Percentiles rank a stretch among this genome's conserved stretches.
Evolutionary conservation across 2,329 filamentous ascomycete species (phyloP).

Genomic region (Whalleya microplaca): DNA sequence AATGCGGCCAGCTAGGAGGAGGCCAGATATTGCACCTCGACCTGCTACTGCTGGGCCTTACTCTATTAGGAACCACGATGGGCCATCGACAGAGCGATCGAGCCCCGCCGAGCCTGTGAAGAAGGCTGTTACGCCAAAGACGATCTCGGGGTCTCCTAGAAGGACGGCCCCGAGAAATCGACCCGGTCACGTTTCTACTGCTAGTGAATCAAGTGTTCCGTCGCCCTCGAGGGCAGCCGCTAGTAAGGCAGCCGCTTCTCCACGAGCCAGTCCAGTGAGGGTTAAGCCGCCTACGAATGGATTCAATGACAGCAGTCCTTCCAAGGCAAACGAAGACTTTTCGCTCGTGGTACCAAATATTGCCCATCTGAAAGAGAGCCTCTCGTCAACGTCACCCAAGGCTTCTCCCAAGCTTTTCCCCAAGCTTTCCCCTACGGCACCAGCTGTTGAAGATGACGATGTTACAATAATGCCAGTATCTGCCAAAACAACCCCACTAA

Average conservation of each 20-base stretch:
- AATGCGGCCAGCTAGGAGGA: constrained; percentile 62
- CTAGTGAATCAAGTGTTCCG: constrained; percentile 54
- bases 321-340: constrained; percentile 56
- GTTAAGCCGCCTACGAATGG: constrained; percentile 36
- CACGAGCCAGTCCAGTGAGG: constrained; percentile 47
- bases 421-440: constrained; percentile 46
- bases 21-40: constrained; percentile 60
- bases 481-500: constrained; percentile 43
- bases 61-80: constrained; percentile 60
- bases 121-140: constrained; percentile 54
- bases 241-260: constrained; percentile 43
- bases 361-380: constrained; percentile 40
- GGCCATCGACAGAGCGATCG: constrained; percentile 43
- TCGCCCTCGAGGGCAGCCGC: constrained; percentile 46
- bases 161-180: constrained; percentile 51
- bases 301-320: constrained; percentile 45
- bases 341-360: constrained; percentile 56
- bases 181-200: constrained; percentile 52
- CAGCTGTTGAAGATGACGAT: constrained; percentile 31
- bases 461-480: constrained; percentile 17
- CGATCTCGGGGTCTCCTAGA: constrained; percentile 57
- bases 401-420: constrained; percentile 39
- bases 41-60: constrained; percentile 70
- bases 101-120: constrained; percentile 52
- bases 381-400: constrained; percentile 23